Evolutionary conservation across 1,139 yeast genomes (phyloP).

Genomic region (Taiozyma sp.): DNA sequence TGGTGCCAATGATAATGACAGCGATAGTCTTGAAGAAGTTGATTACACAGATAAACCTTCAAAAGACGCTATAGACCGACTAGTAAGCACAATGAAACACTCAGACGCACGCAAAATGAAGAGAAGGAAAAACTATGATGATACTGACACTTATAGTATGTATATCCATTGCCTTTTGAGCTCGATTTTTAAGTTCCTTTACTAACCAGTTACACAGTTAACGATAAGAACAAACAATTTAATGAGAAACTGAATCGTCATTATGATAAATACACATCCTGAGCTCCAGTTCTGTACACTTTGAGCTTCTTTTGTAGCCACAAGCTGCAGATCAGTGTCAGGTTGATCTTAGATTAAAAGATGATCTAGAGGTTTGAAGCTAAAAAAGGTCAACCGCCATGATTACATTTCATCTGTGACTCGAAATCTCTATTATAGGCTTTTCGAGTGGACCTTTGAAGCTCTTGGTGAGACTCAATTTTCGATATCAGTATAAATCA

Average conservation of each 20-base stretch:
- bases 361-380: too few relatives aligned
- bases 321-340: too few relatives aligned
- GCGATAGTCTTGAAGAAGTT: conserved; percentile 1
- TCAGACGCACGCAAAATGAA: conserved; percentile 25
- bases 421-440: too few relatives aligned
- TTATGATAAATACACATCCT: conserved; percentile 36
- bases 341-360: too few relatives aligned
- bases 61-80: conserved; percentile 33
- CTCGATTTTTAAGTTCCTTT: not conserved
- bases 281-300: not conserved
- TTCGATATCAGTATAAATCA: too few relatives aligned
- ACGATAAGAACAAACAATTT: conserved; percentile 76
- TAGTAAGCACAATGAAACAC: conserved; percentile 37
- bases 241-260: conserved; percentile 65
- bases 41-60: conserved; percentile 30
- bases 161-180: not conserved
- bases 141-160: conserved; percentile 26
- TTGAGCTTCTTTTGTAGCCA: too few relatives aligned
- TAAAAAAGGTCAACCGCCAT: too few relatives aligned
- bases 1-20: conserved; percentile 16
- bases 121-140: conserved; percentile 32
- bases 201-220: conserved; percentile 36
- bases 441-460: too few relatives aligned
- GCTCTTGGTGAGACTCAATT: too few relatives aligned
- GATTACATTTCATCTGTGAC: too few relatives aligned